These are phyloP conservation scores for Heterobasidion parviporum DNA, from an alignment of 1,284 basidiomycete genomes.

Conservation along the genomic window DNA sequence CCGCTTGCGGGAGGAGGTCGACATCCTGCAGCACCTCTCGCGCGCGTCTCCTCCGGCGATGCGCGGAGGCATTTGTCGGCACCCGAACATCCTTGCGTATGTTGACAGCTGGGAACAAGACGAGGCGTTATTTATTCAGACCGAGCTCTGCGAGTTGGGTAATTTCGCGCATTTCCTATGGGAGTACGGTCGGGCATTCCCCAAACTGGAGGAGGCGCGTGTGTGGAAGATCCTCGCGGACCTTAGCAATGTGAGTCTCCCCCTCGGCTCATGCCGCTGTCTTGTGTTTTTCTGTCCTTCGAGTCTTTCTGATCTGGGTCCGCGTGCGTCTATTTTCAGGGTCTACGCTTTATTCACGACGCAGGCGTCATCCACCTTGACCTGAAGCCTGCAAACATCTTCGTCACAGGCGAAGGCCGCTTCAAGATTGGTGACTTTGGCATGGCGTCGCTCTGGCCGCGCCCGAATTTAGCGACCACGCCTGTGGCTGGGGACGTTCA, in stretches of 20 bases:
- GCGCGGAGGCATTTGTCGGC: conserved; percentile 16
- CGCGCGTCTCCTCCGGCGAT: conserved; percentile 19
- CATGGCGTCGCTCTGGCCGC: conserved; percentile 86
- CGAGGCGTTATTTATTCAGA: conserved; percentile 85
- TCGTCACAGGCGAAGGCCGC: conserved; percentile 82
- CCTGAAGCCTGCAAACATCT: conserved; percentile 96
- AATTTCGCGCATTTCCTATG: conserved; percentile 90
- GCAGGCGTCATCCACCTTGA: conserved; percentile 92
- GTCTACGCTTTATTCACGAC: conserved; percentile 85
- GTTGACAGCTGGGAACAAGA: conserved; percentile 97
- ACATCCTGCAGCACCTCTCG: conserved; percentile 81
- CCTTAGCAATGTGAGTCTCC: conserved; percentile 71
- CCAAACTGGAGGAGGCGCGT: conserved; percentile 83
- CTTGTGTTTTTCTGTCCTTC: conserved; percentile 1
- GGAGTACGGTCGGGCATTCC: conserved; percentile 84
- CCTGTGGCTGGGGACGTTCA: not conserved
- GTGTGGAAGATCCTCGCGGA: conserved; percentile 98
- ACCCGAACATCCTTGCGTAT: conserved; percentile 84
- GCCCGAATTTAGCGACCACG: conserved; percentile 29
- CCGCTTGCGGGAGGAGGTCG: conserved; percentile 92
- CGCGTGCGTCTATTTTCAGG: conserved; percentile 33
- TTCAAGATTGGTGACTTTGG: conserved; percentile 99
- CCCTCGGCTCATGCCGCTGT: conserved; percentile 12
- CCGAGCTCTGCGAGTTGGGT: conserved; percentile 91
- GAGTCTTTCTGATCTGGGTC: not conserved